Evolutionary conservation across 2,329 filamentous ascomycete genomes (phyloP).

Genomic region (Calonectria ilicicola): DNA sequence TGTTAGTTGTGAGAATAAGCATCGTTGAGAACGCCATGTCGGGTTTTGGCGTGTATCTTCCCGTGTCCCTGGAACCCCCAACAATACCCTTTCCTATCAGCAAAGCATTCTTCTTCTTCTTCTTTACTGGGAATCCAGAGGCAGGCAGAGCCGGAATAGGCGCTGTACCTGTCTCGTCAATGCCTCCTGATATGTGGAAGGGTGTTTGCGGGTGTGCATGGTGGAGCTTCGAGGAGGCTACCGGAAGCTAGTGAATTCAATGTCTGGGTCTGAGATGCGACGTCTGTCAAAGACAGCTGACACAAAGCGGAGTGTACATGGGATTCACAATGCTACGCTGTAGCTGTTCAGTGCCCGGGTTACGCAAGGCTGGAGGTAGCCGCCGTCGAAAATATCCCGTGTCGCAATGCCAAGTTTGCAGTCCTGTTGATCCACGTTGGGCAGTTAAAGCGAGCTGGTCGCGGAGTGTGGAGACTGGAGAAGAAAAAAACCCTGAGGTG

Average conservation of each 20-base stretch:
- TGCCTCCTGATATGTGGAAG: constrained; percentile 23
- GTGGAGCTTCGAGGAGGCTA: constrained; percentile 23
- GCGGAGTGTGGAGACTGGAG: neutral
- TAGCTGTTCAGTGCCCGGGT: neutral
- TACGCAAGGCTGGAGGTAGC: neutral
- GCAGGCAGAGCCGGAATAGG: neutral
- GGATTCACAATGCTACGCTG: neutral
- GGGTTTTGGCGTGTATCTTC: neutral
- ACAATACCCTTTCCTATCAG: neutral
- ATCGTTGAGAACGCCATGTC: constrained; percentile 3
- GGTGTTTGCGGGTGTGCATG: constrained; percentile 27
- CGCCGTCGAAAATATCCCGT: neutral
- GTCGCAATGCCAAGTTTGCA: neutral
- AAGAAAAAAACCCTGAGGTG: constrained; percentile 20
- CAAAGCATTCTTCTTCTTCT: neutral
- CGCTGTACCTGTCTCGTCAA: neutral
- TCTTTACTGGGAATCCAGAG: neutral
- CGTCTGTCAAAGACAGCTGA: constrained; percentile 3
- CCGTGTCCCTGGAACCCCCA: neutral
- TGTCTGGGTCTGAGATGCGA: constrained; percentile 21
- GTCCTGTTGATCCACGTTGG: constrained; percentile 15
- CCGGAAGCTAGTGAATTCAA: constrained; percentile 30
- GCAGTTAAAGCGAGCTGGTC: constrained; percentile 7
- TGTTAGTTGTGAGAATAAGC: constrained; percentile 7
- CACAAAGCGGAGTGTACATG: neutral